Conservation (phyloP, 495 filamentous ascomycete genomes). For the Delitschia confertaspora region DNA sequence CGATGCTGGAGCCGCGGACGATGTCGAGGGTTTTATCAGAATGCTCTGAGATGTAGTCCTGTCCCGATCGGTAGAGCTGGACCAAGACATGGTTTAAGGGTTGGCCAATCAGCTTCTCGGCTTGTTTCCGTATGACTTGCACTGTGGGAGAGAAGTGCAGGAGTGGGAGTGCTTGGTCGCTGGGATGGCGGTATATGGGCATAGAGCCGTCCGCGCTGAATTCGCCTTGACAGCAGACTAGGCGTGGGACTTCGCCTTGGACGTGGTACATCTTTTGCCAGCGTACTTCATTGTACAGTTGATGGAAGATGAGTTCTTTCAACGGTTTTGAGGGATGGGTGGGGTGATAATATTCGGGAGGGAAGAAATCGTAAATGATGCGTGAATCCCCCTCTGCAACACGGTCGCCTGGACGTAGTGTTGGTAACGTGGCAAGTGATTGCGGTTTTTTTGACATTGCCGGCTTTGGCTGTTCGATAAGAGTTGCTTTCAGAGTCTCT, state of each 20-base stretch:
- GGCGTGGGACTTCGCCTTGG: slow-evolving; percentile 81
- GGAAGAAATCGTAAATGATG: slow-evolving; percentile 62
- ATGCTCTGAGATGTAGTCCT: slow-evolving; percentile 95
- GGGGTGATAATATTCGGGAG: slow-evolving; percentile 27
- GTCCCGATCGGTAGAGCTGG: slow-evolving; percentile 81
- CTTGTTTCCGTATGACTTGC: slow-evolving; percentile 52
- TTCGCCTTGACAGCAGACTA: slow-evolving; percentile 84
- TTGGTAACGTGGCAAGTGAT: slow-evolving; percentile 28
- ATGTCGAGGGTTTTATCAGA: slow-evolving; percentile 96
- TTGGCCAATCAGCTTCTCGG: slow-evolving; percentile 66
- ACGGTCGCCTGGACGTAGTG: slow-evolving; percentile 36
- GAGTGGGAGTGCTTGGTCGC: slow-evolving; percentile 78
- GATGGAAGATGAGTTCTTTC: slow-evolving; percentile 50
- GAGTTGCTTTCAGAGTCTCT: neutral
- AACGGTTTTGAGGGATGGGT: slow-evolving; percentile 15
- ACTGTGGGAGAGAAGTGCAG: slow-evolving; percentile 66
- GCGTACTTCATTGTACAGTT: slow-evolving; percentile 61
- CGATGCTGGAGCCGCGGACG: slow-evolving; percentile 66
- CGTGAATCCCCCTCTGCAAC: slow-evolving; percentile 74
- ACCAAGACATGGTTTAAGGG: slow-evolving; percentile 87
- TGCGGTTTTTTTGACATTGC: slow-evolving; percentile 13
- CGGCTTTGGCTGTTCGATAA: neutral
- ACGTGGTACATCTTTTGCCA: slow-evolving; percentile 94
- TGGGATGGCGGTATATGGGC: slow-evolving; percentile 89
- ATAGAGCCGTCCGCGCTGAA: slow-evolving; percentile 63